Evolutionary conservation across 1,284 basidiomycete species (phyloP), one percentile per base, ranked within the genome.

Genomic region (Flammula alnicola): DNA sequence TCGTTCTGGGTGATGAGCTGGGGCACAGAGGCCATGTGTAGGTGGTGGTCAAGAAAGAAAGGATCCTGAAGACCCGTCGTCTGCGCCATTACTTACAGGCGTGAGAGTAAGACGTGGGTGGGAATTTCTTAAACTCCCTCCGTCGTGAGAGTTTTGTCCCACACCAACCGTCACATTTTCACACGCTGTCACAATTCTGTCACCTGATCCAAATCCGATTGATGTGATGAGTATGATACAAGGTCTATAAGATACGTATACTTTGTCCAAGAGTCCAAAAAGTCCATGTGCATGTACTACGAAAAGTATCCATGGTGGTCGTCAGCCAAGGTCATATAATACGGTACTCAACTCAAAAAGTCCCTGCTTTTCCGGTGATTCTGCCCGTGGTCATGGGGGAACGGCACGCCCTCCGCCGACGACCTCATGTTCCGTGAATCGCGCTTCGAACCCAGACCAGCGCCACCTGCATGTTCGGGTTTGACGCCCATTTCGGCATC

Each of bases 1-100:
- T 59, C 55, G 37, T 56, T 51, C 40, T 58, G 52, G 39, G 51
- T 36, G 49, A 27, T 50, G 44, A 41, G 39, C 12, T 50, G 58
- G 57, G 46, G 53, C 43, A 55, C 62, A 50, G 66, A 55, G 56
- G 68, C 59, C 71, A 74, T 73, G 59, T 69, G 66, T 44, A 74
- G 68, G 62, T 69, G 69, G 62, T 67, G 67, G 69, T 73, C 65
- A 54, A 73, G 69, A 63, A 72, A 71, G 73, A 74, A 73, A 59
- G 68, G 59, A 61, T 71, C 65, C 32, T 57, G 57, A 51, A 51
- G 46, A 48, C 47, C 55, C 50, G 61, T 56, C 57, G 57, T 57
- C 61, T 70, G 67, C 54, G 68, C 62, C 65, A 72, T 66, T 67
- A 66, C 69, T 73, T 61, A 64, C 65, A 64, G 63, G 64, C 68